These are phyloP conservation scores for Chaetothyriales sp. DNA, from an alignment of 2,329 filamentous ascomycete species.

Conservation along the genomic window DNA sequence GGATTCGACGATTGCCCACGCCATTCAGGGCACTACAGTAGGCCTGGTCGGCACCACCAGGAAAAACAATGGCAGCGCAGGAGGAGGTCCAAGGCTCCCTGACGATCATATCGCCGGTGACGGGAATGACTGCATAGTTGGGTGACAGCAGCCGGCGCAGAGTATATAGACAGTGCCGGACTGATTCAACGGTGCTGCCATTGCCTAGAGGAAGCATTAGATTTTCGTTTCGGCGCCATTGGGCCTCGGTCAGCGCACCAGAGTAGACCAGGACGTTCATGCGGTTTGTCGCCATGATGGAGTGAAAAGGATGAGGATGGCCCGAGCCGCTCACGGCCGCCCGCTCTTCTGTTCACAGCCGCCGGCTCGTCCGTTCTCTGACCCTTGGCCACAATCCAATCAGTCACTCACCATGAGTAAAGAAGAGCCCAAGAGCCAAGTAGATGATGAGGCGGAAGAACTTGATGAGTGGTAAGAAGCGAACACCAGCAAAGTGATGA, in stretches of 20 bases:
- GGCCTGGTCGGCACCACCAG: conserved; percentile 83
- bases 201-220: conserved; percentile 44
- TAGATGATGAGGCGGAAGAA: conserved; percentile 45
- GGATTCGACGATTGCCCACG: conserved; percentile 69
- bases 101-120: conserved; percentile 63
- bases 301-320: conserved; percentile 1
- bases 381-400: neutral
- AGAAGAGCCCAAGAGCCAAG: conserved; percentile 32
- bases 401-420: conserved; percentile 40
- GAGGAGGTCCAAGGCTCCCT: conserved; percentile 84
- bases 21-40: conserved; percentile 85
- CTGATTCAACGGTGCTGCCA: conserved; percentile 75
- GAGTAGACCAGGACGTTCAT: conserved; percentile 92
- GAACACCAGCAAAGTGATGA: conserved; percentile 20
- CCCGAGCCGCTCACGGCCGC: conserved; percentile 1
- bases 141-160: conserved; percentile 74
- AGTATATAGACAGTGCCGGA: conserved; percentile 76
- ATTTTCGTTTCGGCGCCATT: conserved; percentile 19
- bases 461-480: conserved; percentile 73
- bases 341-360: neutral
- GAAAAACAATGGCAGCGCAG: conserved; percentile 80
- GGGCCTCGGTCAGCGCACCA: conserved; percentile 40
- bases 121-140: conserved; percentile 82
- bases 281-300: conserved; percentile 49
- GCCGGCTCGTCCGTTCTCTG: conserved; percentile 2